A percentile compares a stretch with the other conserved stretches of the same genome.
phyloP scores from a whole-genome alignment of 169 alveolate species.

The Cryptosporidium tyzzeri region DNA sequence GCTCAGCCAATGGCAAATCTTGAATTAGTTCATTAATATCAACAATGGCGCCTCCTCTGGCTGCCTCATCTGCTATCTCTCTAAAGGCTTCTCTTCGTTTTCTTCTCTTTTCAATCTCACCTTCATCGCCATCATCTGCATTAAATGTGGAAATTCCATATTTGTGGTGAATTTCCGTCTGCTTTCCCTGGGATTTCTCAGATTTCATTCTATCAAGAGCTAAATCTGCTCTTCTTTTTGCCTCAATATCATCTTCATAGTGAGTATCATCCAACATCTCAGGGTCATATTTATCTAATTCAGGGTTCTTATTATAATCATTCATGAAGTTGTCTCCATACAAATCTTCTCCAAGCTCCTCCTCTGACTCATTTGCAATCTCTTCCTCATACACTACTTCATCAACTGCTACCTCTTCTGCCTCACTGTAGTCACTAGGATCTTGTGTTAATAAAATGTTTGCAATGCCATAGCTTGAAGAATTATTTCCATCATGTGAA shows the following conservation, averaged over 20 bases:
- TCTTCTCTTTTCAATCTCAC: slow-evolving; percentile 55
- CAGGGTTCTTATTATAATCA: slow-evolving; percentile 57
- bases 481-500: slow-evolving; percentile 13
- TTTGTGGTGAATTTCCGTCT: slow-evolving; percentile 79
- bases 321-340: slow-evolving; percentile 66
- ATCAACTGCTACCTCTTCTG: slow-evolving; percentile 72
- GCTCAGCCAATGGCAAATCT: slow-evolving; percentile 80
- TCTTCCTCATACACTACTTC: slow-evolving; percentile 68
- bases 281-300: slow-evolving; percentile 85
- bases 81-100: slow-evolving; percentile 81
- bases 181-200: slow-evolving; percentile 83
- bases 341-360: slow-evolving; percentile 66
- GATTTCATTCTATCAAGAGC: slow-evolving; percentile 81
- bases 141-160: slow-evolving; percentile 59
- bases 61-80: slow-evolving; percentile 79
- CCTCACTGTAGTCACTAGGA: slow-evolving; percentile 73
- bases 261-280: slow-evolving; percentile 86
- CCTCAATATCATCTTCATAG: slow-evolving; percentile 87
- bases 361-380: slow-evolving; percentile 63
- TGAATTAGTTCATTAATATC: slow-evolving; percentile 77
- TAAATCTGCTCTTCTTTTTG: slow-evolving; percentile 86
- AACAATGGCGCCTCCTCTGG: slow-evolving; percentile 83
- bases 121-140: slow-evolving; percentile 56
- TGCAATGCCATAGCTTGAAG: slow-evolving; percentile 38
- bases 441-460: slow-evolving; percentile 63